Base-by-base conservation (phyloP, 768 basidiomycete genomes). In the Cystofilobasidium bisporidii region DNA sequence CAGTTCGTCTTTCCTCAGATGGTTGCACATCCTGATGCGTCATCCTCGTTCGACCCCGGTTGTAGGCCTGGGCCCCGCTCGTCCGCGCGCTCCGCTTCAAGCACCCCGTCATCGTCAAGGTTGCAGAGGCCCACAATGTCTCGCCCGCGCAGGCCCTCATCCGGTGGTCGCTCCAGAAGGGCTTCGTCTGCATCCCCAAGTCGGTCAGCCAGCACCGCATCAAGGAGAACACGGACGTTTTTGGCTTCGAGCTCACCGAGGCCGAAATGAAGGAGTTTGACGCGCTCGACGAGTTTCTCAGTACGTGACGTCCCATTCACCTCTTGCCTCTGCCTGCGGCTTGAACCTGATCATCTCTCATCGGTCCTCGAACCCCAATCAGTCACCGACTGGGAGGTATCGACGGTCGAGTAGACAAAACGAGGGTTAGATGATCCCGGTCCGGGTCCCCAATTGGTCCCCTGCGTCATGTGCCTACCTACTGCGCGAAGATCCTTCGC, bases 131-230 rank as follows among this genome's bases (percentile, higher is more conserved):
- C 74, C 84, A 87, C 73, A 72, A 75, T 45, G 87, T 84, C 72
- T 69, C 74, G 22, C 73, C 73, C 20, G 79, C 90, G 22, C 92
- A 96, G 73, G 78, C 89, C 58, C 78, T 88, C 45, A 78, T 89
- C 33, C 83, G 93, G 28, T 96, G 91, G 89, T 85, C 84, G 15
- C 76, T 91, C n/a, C 87, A 91, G 75, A 86, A 87, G 80, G 75
- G 76, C 28, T 80, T 76, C 73, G 72, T 80, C 65, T 74, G 79
- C 53, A 80, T 82, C 61, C 81, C 81, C 40, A 82, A 82, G 71
- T 79, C 79, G 18, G 78, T 78, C 17, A 74, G 74, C 38, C 72
- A 78, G 63, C 72, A 76, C 18, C 75, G 81, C 10, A 80, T 82
- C 64, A 66, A 71, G 22, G 76, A 77, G 40, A 82, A 82, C 73